Evolutionary conservation across 2,329 filamentous ascomycete genomes (phyloP).

Genomic region (Juglanconis sp.): DNA sequence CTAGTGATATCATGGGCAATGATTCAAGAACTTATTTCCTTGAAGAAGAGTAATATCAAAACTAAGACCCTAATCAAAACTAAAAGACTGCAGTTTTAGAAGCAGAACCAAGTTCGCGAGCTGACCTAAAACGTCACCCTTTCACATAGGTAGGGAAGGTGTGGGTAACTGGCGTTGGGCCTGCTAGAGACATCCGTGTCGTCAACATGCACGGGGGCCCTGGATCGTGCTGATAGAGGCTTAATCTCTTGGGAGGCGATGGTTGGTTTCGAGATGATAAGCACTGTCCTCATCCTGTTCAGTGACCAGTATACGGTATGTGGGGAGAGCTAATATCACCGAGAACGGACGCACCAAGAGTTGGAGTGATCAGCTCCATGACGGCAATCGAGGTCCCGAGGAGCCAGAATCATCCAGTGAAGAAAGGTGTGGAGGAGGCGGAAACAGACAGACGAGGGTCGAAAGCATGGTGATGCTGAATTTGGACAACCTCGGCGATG

Average conservation of each 20-base stretch:
- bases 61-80: neutral
- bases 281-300: neutral
- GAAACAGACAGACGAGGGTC: neutral
- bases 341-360: constrained; percentile 11
- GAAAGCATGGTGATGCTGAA: neutral
- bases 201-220: neutral
- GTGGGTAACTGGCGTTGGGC: too few species aligned
- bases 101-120: neutral
- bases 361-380: constrained; percentile 4
- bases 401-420: neutral
- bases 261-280: constrained; percentile 6
- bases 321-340: constrained; percentile 10
- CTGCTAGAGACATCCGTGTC: neutral
- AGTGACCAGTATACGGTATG: constrained; percentile 4
- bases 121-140: neutral
- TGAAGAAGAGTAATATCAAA: neutral
- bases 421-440: neutral
- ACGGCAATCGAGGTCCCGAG: neutral
- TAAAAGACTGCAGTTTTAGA: neutral
- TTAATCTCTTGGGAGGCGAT: neutral
- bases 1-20: neutral
- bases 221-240: neutral
- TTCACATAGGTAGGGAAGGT: too few species aligned
- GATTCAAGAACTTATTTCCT: neutral
- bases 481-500: constrained; percentile 4